phyloP scores from a whole-genome alignment of 2,329 filamentous ascomycete species.

The Colletotrichum tofieldiae region DNA sequence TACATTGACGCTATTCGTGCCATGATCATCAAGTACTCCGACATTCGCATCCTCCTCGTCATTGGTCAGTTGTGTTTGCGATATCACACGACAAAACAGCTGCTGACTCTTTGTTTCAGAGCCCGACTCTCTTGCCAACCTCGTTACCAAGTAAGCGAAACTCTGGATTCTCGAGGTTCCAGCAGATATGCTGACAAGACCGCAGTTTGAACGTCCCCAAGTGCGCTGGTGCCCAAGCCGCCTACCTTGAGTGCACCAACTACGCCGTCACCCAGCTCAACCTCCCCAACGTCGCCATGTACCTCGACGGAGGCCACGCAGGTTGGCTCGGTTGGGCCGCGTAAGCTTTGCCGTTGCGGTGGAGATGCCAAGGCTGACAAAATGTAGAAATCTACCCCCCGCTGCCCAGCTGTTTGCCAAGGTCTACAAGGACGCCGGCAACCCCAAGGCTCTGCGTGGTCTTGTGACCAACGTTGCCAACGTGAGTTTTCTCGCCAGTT shows the following conservation, averaged over 20 bases:
- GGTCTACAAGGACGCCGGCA: slow-evolving; percentile 66
- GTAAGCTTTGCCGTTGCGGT: too few relatives aligned
- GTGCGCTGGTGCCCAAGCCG: slow-evolving; percentile 63
- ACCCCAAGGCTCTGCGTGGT: slow-evolving; percentile 66
- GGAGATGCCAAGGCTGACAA: too few relatives aligned
- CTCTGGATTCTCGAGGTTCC: too few relatives aligned
- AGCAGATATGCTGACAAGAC: not conserved
- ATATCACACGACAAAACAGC: slow-evolving; percentile 10
- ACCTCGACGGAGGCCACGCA: slow-evolving; percentile 67
- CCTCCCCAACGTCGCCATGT: slow-evolving; percentile 71
- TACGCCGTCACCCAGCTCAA: slow-evolving; percentile 68
- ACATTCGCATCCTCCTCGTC: slow-evolving; percentile 61
- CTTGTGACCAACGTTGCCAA: slow-evolving; percentile 73
- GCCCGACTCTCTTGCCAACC: slow-evolving; percentile 72
- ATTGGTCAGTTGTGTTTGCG: slow-evolving; percentile 53
- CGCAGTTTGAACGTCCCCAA: slow-evolving; percentile 60
- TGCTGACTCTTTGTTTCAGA: slow-evolving; percentile 54
- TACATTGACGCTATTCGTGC: slow-evolving; percentile 68
- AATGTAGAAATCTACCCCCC: slow-evolving; percentile 59
- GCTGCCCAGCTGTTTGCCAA: slow-evolving; percentile 63
- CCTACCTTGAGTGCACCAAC: slow-evolving; percentile 65
- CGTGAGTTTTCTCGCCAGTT: slow-evolving; percentile 35
- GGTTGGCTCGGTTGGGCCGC: slow-evolving; percentile 73
- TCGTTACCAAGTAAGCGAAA: slow-evolving; percentile 65
- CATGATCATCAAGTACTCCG: slow-evolving; percentile 59